Evolutionary conservation across 2,329 filamentous ascomycete species (phyloP).

Genomic region (Pyrenophora seminiperda): DNA sequence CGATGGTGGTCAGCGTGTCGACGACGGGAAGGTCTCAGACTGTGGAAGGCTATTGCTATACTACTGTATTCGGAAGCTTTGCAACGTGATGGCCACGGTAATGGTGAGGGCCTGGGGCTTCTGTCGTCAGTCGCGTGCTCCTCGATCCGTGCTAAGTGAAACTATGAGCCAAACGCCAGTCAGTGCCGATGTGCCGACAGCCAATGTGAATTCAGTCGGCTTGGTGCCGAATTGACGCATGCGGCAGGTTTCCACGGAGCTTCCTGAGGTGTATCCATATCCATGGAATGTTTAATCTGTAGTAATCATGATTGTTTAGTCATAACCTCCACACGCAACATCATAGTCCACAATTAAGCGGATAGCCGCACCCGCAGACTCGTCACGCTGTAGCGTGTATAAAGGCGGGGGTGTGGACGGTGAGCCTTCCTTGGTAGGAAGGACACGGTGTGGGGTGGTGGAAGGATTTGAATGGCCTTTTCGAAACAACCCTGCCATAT

Average conservation of each 20-base stretch:
- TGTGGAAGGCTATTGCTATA: background rate
- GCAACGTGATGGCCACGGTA: background rate
- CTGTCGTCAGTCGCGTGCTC: slow-evolving; percentile 8
- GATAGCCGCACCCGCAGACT: slow-evolving; percentile 1
- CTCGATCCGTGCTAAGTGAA: background rate
- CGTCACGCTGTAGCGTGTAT: background rate
- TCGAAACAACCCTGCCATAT: background rate
- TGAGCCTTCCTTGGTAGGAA: background rate
- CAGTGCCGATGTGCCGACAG: slow-evolving; percentile 1
- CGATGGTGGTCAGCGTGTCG: slow-evolving; percentile 8
- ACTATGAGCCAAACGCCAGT: background rate
- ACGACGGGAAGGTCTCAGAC: background rate
- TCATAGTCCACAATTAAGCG: slow-evolving; percentile 6
- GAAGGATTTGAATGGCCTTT: background rate
- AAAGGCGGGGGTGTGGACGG: slow-evolving; percentile 1
- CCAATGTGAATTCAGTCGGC: slow-evolving; percentile 5
- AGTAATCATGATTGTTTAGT: slow-evolving; percentile 5
- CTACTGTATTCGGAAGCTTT: background rate
- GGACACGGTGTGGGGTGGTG: slow-evolving; percentile 7
- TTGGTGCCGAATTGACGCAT: slow-evolving; percentile 1
- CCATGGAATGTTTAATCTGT: too few species aligned
- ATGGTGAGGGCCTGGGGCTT: background rate
- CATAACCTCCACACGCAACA: slow-evolving; percentile 1
- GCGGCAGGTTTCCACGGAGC: background rate
- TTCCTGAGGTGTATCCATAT: background rate